Conservation (phyloP, 208 protist species). For the Trichomonas vaginalis region DNA sequence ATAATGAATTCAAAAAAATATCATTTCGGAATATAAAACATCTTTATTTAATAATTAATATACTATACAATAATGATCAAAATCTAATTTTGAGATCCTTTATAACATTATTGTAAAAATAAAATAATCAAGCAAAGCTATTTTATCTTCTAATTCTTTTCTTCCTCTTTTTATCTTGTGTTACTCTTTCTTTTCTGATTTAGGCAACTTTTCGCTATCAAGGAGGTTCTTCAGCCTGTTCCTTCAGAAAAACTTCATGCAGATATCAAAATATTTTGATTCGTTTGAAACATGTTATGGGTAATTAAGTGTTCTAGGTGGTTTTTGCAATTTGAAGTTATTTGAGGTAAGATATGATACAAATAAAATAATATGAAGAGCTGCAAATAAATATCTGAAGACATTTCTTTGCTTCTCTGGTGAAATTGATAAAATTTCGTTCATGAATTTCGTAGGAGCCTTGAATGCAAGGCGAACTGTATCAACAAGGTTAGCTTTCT, state of each 20-base stretch:
- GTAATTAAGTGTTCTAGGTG: no score
- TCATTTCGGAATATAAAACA: neutral
- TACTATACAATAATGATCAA: neutral
- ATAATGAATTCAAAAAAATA: neutral
- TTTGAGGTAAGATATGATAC: neutral
- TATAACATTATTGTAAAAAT: neutral
- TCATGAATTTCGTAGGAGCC: neutral
- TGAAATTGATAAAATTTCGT: neutral
- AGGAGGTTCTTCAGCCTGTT: no score
- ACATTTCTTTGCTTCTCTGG: neutral
- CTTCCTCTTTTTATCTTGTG: neutral
- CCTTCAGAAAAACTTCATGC: no score
- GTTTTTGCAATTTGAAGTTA: neutral
- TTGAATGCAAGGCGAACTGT: neutral
- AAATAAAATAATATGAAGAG: neutral
- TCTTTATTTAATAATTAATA: neutral
- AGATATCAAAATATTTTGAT: no score
- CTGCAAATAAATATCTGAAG: neutral
- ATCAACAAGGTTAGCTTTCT: neutral
- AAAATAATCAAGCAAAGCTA: neutral
- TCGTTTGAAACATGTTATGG: no score
- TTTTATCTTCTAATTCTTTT: neutral
- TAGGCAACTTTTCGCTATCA: no score
- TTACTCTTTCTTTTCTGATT: neutral
- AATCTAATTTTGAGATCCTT: neutral